Evolutionary conservation across 192 early-diverging fungal genomes (phyloP), one percentile per base, ranked within the genome.

Genomic region (Borealophlyctis nickersoniae): DNA sequence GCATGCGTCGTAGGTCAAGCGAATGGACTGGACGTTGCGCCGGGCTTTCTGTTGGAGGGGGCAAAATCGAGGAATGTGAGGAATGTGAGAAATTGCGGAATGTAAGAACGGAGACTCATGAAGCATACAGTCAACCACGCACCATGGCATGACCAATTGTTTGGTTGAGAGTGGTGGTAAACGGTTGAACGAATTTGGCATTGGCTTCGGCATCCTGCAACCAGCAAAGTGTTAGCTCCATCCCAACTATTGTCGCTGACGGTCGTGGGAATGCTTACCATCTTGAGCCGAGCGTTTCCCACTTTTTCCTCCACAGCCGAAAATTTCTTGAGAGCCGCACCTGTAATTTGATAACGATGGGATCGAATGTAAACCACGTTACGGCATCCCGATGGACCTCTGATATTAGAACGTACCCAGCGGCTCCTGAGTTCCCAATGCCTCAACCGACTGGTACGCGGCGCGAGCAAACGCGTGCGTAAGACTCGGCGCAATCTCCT

Each of bases 1-100:
- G 62, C 86, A 86, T 3, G 92, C 86, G 74, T 99, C 96, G 72
- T 98, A 82, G 0, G 86, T 79, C 33, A 99, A 73, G 34, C 96
- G 86, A 4, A 87, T 86, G 13, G 89, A 76, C 50, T 85, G 77
- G 34, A 99, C 96, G 52, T 94, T 81, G 54, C 86, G 86, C 61
- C 96, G 82, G 1, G 93, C 90, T 73, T 89, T 90, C 85, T 85
- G 35, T 14, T 34, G 26, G 11, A 2, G 36, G 13, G 13, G 31
- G 57, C 33, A 28, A 56, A 30, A 27, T 4, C 2, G 30, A 53
- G 52, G 11, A 24, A 27, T 53, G 52, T n/a, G 14, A 7, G 26
- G 28, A 26, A 52, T 26, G 60, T 52, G 39, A 2, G 19, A 45
- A 19, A 61, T n/a, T n/a, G 16, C 1, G 32, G 19, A 11, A 36